Evolutionary conservation across 1,139 yeast species (phyloP).

Genomic region (Pneumocystis canis): DNA sequence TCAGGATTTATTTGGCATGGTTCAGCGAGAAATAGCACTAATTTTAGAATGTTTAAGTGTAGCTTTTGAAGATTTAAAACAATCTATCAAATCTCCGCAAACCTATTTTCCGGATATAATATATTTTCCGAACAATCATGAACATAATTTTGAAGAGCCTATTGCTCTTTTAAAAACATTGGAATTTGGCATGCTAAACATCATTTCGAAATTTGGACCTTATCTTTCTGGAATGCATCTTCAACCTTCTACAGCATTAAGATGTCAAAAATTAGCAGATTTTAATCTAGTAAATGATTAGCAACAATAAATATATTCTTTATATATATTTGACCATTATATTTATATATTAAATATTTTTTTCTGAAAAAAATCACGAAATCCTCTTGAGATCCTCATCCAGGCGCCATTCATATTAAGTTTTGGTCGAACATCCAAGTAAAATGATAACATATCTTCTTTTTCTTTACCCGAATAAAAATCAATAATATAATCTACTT

Average conservation of each 20-base stretch:
- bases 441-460: slow-evolving; percentile 45
- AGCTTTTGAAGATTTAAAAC: slow-evolving; percentile 19
- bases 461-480: slow-evolving; percentile 58
- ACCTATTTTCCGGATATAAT: slow-evolving; percentile 25
- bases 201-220: slow-evolving; percentile 19
- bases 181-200: slow-evolving; percentile 19
- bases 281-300: not conserved
- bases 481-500: slow-evolving; percentile 82
- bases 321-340: not conserved
- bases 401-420: slow-evolving; percentile 69
- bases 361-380: slow-evolving; percentile 42
- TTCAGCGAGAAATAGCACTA: slow-evolving; percentile 27
- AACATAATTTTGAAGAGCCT: slow-evolving; percentile 10
- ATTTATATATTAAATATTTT: not conserved
- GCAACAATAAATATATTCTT: not conserved
- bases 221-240: slow-evolving; percentile 19
- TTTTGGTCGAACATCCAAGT: slow-evolving; percentile 83
- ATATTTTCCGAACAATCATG: not conserved
- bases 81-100: slow-evolving; percentile 22
- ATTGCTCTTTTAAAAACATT: slow-evolving; percentile 16
- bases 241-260: not conserved
- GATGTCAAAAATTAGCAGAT: not conserved
- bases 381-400: slow-evolving; percentile 31
- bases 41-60: slow-evolving; percentile 21
- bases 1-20: slow-evolving; percentile 29